Base-by-base conservation (phyloP, 139 green algal species). In the Micractinium sp. region DNA sequence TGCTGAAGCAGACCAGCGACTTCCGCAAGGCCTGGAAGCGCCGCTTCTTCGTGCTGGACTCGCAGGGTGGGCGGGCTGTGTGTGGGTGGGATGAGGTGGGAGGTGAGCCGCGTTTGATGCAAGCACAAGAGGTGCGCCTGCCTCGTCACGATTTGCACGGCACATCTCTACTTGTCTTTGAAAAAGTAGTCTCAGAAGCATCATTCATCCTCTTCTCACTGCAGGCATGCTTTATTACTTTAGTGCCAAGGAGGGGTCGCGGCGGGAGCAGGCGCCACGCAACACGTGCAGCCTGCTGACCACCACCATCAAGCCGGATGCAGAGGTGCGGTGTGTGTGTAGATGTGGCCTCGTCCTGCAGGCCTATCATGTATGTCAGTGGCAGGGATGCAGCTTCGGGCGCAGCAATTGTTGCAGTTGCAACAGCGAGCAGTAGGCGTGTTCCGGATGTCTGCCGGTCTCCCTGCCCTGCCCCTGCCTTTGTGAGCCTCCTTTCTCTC, bases 31-130 rank as follows among this genome's bases (percentile, higher is more conserved):
- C 97, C 60, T 98, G 94, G 95, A 97, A 98, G 91, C 92, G 95
- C 56, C 93, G 97, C 47, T 99, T 97, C 93, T 99, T 99, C 87
- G 95, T 98, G 67, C 92, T 99, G 35, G 97, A 99, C 93, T 93
- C 85, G 75, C 80, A 86, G 2, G 96, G 95, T 31, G 91, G 94
- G 87, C 92, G 97, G 47, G 47, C 18, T 56, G 47, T 5, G 47
- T 56, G 27, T 75, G 23, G 22, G 63, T 5, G 7, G 23, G 63
- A 73, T 29, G 63, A 29, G 63, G 85, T 29, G 93, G 92, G 27
- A 97, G 96, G 90, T 92, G 94, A 35, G 77, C 67, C 63, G 63
- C 63, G 12, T 25, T 73, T 73, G 7, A 29, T 56, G 5, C 47
- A n/a, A n/a, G n/a, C n/a, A n/a, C n/a, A n/a, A n/a, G n/a, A n/a